Conservation (phyloP, 306 rosid genomes). For the Prunus davidiana region DNA sequence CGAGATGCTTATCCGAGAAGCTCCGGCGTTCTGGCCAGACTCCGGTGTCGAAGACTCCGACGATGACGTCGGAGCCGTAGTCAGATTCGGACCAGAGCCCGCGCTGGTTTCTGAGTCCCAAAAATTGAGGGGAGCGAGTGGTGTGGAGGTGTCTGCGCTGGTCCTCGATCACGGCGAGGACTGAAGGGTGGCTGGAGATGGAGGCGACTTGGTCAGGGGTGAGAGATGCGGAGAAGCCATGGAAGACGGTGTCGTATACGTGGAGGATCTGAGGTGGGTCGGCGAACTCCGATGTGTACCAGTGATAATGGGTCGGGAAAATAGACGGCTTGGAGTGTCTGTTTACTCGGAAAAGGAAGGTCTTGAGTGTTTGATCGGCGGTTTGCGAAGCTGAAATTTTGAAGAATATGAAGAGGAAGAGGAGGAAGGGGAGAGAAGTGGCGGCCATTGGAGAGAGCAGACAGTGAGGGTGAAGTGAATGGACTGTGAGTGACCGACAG, state of each 20-base stretch:
- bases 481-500: background rate
- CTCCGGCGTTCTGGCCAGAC: conserved; percentile 80
- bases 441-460: conserved; percentile 27
- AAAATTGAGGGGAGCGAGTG: conserved; percentile 92
- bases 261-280: conserved; percentile 58
- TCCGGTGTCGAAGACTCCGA: conserved; percentile 85
- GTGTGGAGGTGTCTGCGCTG: conserved; percentile 78
- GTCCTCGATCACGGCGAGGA: conserved; percentile 72
- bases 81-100: conserved; percentile 94
- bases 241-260: conserved; percentile 69
- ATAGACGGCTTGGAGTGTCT: conserved; percentile 61
- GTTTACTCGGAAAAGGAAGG: conserved; percentile 71
- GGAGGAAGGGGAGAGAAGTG: background rate
- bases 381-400: conserved; percentile 15
- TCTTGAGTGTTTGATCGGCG: conserved; percentile 24
- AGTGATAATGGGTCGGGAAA: conserved; percentile 73
- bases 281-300: conserved; percentile 75
- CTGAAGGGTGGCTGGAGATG: conserved; percentile 47
- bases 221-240: conserved; percentile 86
- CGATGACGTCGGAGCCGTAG: conserved; percentile 82
- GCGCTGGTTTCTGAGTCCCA: conserved; percentile 82
- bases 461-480: conserved; percentile 13
- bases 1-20: conserved; percentile 69
- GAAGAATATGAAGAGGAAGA: conserved; percentile 24
- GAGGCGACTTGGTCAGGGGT: conserved; percentile 34